These are phyloP conservation scores for Apocynum venetum DNA, from an alignment of 257 asterid species.

Conservation along the genomic window DNA sequence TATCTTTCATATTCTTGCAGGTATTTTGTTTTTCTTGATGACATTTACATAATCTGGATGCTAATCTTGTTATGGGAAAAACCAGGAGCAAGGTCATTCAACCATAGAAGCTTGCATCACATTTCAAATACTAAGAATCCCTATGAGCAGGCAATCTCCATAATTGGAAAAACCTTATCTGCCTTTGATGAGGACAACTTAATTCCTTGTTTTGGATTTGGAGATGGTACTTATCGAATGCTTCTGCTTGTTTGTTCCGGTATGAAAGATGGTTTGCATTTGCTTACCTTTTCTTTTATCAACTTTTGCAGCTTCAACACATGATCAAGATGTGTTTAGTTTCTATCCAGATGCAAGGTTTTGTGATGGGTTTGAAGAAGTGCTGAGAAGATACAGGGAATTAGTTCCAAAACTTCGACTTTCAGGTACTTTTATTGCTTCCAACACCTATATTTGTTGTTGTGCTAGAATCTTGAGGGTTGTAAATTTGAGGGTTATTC, in stretches of 20 bases:
- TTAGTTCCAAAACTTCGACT: slow-evolving; percentile 75
- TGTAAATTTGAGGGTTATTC: not conserved
- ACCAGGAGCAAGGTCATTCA: slow-evolving; percentile 78
- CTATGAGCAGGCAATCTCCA: slow-evolving; percentile 89
- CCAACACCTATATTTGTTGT: not conserved
- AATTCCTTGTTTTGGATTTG: slow-evolving; percentile 89
- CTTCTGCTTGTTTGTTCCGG: not conserved
- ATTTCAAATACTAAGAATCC: slow-evolving; percentile 68
- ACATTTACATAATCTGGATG: not conserved
- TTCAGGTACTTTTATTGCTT: slow-evolving; percentile 46
- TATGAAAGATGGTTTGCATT: not conserved
- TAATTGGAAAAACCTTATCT: slow-evolving; percentile 81
- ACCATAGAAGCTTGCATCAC: slow-evolving; percentile 81
- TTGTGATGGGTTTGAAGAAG: slow-evolving; percentile 91
- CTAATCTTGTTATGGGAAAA: slow-evolving; percentile 1
- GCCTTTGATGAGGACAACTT: slow-evolving; percentile 84
- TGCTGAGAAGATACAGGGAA: slow-evolving; percentile 70
- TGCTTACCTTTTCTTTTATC: not conserved
- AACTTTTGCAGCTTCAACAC: slow-evolving; percentile 77
- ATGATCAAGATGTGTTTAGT: slow-evolving; percentile 48
- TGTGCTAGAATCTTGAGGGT: not conserved
- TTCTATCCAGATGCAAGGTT: slow-evolving; percentile 66
- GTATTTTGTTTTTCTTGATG: not conserved
- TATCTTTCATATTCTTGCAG: not conserved
- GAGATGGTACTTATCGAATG: slow-evolving; percentile 56